Conservation (phyloP, 495 filamentous ascomycete genomes). For the Neurospora sp. region DNA sequence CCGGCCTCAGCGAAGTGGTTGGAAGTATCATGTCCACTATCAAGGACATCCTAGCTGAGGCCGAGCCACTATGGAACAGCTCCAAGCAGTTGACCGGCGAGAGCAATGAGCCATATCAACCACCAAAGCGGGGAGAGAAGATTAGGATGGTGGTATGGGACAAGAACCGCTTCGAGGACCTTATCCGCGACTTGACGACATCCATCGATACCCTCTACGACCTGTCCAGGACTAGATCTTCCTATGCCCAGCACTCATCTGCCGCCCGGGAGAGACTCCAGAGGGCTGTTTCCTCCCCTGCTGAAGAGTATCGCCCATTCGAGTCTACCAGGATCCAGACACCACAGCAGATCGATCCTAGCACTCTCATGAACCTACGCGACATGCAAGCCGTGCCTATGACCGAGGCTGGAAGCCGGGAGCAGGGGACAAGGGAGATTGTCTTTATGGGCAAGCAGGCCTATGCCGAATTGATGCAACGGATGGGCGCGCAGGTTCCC, state of each 20-base stretch:
- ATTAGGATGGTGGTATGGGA: conserved; percentile 44
- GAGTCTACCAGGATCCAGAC: conserved; percentile 45
- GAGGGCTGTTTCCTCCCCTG: conserved; percentile 18
- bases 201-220: conserved; percentile 89
- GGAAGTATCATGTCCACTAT: conserved; percentile 83
- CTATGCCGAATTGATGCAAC: conserved; percentile 29
- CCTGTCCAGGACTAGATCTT: conserved; percentile 61
- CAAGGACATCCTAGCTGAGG: conserved; percentile 75
- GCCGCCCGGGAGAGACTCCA: conserved; percentile 12
- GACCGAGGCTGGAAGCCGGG: conserved; percentile 21
- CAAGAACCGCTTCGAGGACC: conserved; percentile 51
- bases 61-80: conserved; percentile 62
- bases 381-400: conserved; percentile 31
- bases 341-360: conserved; percentile 41
- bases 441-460: conserved; percentile 44
- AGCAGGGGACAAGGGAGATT: conserved; percentile 30
- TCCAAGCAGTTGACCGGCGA: conserved; percentile 34
- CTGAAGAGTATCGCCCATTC: conserved; percentile 37
- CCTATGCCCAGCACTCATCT: conserved; percentile 21
- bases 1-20: conserved; percentile 78
- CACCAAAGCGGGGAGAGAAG: conserved; percentile 32
- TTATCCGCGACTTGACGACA: conserved; percentile 67
- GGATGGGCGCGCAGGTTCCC: conserved; percentile 15
- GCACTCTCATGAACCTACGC: conserved; percentile 29
- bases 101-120: conserved; percentile 24